These are phyloP conservation scores for Coemansia sp. DNA, from an alignment of 192 early-diverging fungal genomes.

Conservation along the genomic window DNA sequence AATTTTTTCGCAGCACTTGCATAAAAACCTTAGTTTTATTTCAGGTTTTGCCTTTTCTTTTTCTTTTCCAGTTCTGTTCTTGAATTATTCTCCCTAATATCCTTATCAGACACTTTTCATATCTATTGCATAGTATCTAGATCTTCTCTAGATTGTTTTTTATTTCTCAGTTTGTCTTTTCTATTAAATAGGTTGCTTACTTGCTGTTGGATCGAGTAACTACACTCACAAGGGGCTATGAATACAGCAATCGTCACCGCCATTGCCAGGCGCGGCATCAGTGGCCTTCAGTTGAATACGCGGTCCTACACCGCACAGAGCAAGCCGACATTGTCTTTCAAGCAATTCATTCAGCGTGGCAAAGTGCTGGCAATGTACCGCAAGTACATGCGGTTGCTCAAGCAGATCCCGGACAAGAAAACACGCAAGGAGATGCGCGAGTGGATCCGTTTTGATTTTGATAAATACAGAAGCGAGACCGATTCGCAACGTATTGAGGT, in stretches of 20 bases:
- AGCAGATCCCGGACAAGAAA: constrained; percentile 34
- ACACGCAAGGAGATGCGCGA: constrained; percentile 34
- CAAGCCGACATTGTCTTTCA: constrained; percentile 26
- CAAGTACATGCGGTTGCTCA: constrained; percentile 49
- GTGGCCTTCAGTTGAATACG: not conserved
- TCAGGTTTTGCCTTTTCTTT: no score
- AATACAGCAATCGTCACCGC: not conserved
- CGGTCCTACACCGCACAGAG: not conserved
- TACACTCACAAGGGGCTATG: not conserved
- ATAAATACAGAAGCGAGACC: constrained; percentile 28
- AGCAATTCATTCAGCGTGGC: constrained; percentile 50
- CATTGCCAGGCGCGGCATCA: not conserved
- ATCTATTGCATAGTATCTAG: no score
- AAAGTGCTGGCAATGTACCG: constrained; percentile 49
- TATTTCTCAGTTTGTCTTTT: no score
- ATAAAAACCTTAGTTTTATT: no score
- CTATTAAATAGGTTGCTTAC: no score
- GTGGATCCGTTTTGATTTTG: constrained; percentile 49
- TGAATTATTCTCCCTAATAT: no score
- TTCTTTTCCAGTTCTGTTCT: no score
- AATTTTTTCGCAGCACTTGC: no score
- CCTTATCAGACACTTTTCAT: no score
- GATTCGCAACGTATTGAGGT: constrained; percentile 41
- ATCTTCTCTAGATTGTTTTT: no score
- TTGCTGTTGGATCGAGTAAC: no score